Evolutionary conservation across 257 asterid genomes (phyloP).

Genomic region (Rehmannia glutinosa): DNA sequence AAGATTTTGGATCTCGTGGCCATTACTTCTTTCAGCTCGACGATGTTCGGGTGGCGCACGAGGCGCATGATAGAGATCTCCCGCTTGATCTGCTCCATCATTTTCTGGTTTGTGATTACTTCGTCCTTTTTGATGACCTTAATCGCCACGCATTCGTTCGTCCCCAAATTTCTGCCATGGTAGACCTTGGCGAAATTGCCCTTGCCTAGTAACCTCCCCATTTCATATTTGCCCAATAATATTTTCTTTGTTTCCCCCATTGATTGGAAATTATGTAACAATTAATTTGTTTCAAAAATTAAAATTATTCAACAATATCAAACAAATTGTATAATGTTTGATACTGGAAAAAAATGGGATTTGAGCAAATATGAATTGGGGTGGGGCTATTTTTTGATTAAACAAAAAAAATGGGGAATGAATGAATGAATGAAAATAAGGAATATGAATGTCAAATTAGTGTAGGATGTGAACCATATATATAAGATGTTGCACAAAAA

Average conservation of each 20-base stretch:
- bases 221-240: slow-evolving; percentile 36
- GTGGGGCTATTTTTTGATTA: too few relatives aligned
- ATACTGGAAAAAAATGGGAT: background rate
- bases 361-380: background rate
- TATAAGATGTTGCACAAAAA: background rate
- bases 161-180: slow-evolving; percentile 22
- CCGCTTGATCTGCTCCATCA: slow-evolving; percentile 43
- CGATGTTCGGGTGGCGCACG: slow-evolving; percentile 45
- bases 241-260: slow-evolving; percentile 35
- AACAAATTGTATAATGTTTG: background rate
- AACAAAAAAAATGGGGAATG: too few relatives aligned
- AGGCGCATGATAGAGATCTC: slow-evolving; percentile 47
- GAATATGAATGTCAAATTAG: background rate
- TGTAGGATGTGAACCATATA: background rate
- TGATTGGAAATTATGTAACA: background rate
- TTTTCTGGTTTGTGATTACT: slow-evolving; percentile 17
- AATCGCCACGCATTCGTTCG: slow-evolving; percentile 31
- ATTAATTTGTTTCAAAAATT: too few relatives aligned
- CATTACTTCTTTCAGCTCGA: slow-evolving; percentile 43
- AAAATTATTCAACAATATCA: background rate
- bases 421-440: too few relatives aligned
- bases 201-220: slow-evolving; percentile 33
- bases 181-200: slow-evolving; percentile 43
- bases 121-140: slow-evolving; percentile 40
- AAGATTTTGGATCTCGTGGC: slow-evolving; percentile 39